Evolutionary conservation across 768 basidiomycete genomes (phyloP).

Genomic region (Tricholoma flavovirens): DNA sequence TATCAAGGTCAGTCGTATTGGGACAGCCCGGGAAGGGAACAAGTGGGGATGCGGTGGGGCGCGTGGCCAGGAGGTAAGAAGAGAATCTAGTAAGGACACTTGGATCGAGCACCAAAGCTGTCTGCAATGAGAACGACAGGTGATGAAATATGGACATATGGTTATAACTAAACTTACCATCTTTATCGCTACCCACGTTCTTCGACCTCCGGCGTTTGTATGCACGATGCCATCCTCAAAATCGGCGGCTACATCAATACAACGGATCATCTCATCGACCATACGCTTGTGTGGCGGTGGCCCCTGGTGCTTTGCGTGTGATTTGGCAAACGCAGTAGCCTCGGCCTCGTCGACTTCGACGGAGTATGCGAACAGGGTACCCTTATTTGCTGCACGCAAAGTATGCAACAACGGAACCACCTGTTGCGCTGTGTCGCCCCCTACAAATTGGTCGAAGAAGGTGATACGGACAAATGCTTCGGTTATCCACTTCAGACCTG

Average conservation of each 20-base stretch:
- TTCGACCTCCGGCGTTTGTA: conserved; percentile 30
- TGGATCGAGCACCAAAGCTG: conserved; percentile 63
- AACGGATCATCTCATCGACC: conserved; percentile 69
- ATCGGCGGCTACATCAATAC: conserved; percentile 73
- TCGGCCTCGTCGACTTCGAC: conserved; percentile 74
- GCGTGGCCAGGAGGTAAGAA: conserved; percentile 43
- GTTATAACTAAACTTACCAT: conserved; percentile 41
- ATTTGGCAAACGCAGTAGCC: conserved; percentile 25
- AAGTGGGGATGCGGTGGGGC: conserved; percentile 24
- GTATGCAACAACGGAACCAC: conserved; percentile 57
- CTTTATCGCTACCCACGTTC: conserved; percentile 85
- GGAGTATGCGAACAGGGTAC: conserved; percentile 75
- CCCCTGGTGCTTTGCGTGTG: conserved; percentile 16
- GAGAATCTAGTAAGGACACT: conserved; percentile 59
- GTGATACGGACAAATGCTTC: conserved; percentile 69
- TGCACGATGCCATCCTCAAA: conserved; percentile 55
- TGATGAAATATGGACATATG: neutral
- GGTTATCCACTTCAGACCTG: conserved; percentile 59
- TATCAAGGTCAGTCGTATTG: conserved; percentile 48
- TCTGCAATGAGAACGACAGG: conserved; percentile 31
- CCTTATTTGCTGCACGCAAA: conserved; percentile 65
- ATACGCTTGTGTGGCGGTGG: conserved; percentile 50
- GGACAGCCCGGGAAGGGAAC: conserved; percentile 71
- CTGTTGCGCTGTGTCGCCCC: conserved; percentile 73
- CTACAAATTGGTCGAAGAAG: conserved; percentile 92